Evolutionary conservation across 345 rosid species (phyloP), one percentile per base, ranked within the genome.

Genomic region (Chamaenerion angustifolium): DNA sequence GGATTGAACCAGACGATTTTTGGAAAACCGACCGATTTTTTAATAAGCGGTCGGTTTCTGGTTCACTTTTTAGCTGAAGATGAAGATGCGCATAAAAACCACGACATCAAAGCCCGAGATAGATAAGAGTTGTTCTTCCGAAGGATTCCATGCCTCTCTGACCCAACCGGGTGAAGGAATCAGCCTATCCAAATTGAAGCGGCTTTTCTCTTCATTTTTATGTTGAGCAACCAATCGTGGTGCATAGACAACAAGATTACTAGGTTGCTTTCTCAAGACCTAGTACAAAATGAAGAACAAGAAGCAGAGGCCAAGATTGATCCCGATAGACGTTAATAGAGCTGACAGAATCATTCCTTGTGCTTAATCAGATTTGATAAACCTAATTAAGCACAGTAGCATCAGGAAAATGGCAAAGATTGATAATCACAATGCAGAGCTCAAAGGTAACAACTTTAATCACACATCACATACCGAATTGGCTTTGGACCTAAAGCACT

Each of bases 261-360:
- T 63, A 0, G 95, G 90, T 72, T 89, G 97, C 18, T 85, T 89
- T 67, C 82, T 71, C 61, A 83, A 51, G 40, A 85, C 63, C 12
- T 94, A 89, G 55, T 85, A 85, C 59, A 89, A 72, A n/a, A 85
- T 71, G 70, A 89, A 79, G 41, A 77, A 85, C 48, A 83, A 60
- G 59, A 81, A 63, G 52, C 95, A 85, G 53, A 89, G 88, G 35
- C 85, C 94, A n/a, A 81, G 76, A 65, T 89, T 89, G 80, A 89
- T 82, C 45, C 83, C 95, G 15, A 89, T 95, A 9, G 97, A 85
- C 25, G 97, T 85, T 62, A 89, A 67, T 43, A 89, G 82, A 45
- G 97, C 88, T n/a, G n/a, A n/a, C n/a, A n/a, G n/a, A n/a, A n/a
- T n/a, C n/a, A n/a, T n/a, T n/a, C n/a, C n/a, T n/a, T 9, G 16